phyloP scores from a whole-genome alignment of 2,329 filamentous ascomycete species.

The Neoarthrinium moseri region DNA sequence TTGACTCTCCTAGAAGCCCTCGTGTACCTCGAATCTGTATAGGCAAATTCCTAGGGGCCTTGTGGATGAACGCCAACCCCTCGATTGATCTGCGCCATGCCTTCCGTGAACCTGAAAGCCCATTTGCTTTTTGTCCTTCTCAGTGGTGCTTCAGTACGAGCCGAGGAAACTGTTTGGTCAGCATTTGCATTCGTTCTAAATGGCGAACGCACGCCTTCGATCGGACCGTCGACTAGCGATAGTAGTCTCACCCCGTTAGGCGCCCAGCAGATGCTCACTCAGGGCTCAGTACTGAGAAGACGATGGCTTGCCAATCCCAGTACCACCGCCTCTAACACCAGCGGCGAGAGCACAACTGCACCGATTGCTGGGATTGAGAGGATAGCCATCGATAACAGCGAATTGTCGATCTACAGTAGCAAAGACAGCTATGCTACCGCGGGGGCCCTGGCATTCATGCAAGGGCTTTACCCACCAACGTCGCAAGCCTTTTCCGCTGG shows the following conservation, averaged over 20 bases:
- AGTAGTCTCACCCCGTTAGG: constrained; percentile 48
- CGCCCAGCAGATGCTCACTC: constrained; percentile 49
- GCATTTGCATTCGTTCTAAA: constrained; percentile 48
- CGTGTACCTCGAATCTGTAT: neutral
- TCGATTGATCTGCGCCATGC: too few relatives aligned
- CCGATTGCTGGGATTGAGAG: constrained; percentile 41
- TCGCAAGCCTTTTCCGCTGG: constrained; percentile 35
- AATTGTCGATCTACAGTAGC: constrained; percentile 41
- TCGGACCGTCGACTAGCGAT: constrained; percentile 17
- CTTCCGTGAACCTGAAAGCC: neutral
- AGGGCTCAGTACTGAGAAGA: constrained; percentile 46
- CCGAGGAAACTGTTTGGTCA: constrained; percentile 44
- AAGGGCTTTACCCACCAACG: constrained; percentile 79
- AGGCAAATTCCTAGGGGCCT: too few relatives aligned
- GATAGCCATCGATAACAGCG: constrained; percentile 46
- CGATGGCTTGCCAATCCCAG: constrained; percentile 42
- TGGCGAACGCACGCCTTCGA: constrained; percentile 51
- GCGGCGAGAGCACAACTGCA: constrained; percentile 26
- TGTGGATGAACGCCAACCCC: too few relatives aligned
- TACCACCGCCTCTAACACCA: constrained; percentile 17
- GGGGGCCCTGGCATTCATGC: constrained; percentile 75
- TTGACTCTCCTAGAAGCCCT: neutral
- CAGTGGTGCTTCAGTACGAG: constrained; percentile 26
- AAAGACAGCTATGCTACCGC: constrained; percentile 53
- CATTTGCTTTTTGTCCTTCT: constrained; percentile 13